These are phyloP conservation scores for Chaetoceros tenuissimus DNA, from an alignment of 108 stramenopile species.

Conservation along the genomic window DNA sequence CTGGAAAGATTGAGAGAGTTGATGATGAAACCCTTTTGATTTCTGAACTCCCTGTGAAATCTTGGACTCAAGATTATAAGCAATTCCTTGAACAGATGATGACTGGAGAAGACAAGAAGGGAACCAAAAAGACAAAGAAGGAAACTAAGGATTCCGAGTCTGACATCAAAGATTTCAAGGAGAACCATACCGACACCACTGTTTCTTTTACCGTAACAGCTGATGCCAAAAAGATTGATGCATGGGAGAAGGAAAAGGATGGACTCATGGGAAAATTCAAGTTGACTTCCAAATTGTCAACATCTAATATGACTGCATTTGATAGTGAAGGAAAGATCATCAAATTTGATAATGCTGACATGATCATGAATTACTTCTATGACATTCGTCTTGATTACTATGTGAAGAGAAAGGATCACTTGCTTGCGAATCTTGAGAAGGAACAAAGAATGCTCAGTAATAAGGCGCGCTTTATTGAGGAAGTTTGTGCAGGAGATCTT, in stretches of 20 bases:
- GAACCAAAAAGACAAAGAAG: slow-evolving; percentile 22
- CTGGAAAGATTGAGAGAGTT: slow-evolving; percentile 72
- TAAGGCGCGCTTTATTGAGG: slow-evolving; percentile 96
- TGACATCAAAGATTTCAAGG: slow-evolving; percentile 89
- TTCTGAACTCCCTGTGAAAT: slow-evolving; percentile 92
- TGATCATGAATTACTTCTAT: slow-evolving; percentile 87
- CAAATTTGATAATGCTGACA: slow-evolving; percentile 65
- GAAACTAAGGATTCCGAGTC: slow-evolving; percentile 20
- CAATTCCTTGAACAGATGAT: slow-evolving; percentile 52
- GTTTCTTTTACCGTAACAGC: slow-evolving; percentile 89
- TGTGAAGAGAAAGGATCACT: slow-evolving; percentile 75
- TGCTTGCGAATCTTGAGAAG: slow-evolving; percentile 50
- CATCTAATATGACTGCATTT: slow-evolving; percentile 95
- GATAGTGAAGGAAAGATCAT: slow-evolving; percentile 74
- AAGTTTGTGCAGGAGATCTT: slow-evolving; percentile 87
- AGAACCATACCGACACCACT: slow-evolving; percentile 97
- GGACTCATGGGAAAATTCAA: slow-evolving; percentile 94
- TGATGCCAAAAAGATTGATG: slow-evolving; percentile 70
- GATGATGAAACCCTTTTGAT: slow-evolving; percentile 82
- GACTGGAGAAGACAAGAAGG: slow-evolving; percentile 38
- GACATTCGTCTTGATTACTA: slow-evolving; percentile 80
- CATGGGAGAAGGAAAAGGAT: slow-evolving; percentile 62
- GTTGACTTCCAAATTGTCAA: slow-evolving; percentile 70
- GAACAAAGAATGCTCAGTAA: slow-evolving; percentile 85
- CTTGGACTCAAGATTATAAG: slow-evolving; percentile 99